phyloP scores from a whole-genome alignment of 2,329 filamentous ascomycete species.

The Arthrobotrys pseudoclavata region DNA sequence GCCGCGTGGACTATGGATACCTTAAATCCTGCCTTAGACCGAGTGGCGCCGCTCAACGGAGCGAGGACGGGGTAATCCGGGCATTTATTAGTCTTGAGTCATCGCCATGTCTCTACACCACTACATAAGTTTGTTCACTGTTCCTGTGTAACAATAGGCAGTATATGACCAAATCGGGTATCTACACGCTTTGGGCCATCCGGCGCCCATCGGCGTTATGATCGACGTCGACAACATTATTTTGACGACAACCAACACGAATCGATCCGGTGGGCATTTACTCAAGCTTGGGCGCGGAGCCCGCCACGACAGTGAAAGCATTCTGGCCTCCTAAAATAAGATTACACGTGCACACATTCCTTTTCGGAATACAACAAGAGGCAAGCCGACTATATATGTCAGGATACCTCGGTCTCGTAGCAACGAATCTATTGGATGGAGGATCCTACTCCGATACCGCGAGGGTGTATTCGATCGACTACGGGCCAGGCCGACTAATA shows the following conservation, averaged over 20 bases:
- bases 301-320: too few species aligned
- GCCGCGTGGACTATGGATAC: background rate
- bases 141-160: conserved; percentile 9
- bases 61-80: conserved; percentile 58
- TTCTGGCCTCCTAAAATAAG: too few species aligned
- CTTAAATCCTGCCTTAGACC: conserved; percentile 16
- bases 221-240: conserved; percentile 2
- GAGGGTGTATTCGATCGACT: too few species aligned
- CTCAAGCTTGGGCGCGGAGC: too few species aligned
- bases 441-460: too few species aligned
- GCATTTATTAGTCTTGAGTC: background rate
- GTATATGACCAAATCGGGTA: conserved; percentile 2
- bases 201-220: background rate
- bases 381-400: too few species aligned
- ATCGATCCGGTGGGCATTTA: background rate
- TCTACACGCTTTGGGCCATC: background rate
- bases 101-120: background rate
- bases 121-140: background rate
- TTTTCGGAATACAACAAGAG: too few species aligned
- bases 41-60: conserved; percentile 50
- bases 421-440: too few species aligned
- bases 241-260: conserved; percentile 2
- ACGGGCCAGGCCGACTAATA: too few species aligned
- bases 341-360: too few species aligned
- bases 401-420: too few species aligned